Evolutionary conservation across 192 early-diverging fungal species (phyloP), one percentile per base, ranked within the genome.

Genomic region (Backusella tuberculispora): DNA sequence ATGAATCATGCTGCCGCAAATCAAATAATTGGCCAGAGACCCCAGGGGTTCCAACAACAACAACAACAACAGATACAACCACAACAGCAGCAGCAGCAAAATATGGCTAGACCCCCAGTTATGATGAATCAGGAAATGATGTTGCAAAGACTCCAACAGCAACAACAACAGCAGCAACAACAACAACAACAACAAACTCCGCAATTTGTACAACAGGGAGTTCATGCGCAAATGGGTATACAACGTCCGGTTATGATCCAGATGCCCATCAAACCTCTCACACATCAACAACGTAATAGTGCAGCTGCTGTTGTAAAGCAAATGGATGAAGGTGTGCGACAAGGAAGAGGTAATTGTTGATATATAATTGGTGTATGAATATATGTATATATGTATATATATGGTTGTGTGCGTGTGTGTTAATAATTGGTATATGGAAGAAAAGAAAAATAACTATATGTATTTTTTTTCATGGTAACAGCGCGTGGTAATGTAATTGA

Each of bases 321-420:
- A 24, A 80, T 85, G 79, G 76, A 80, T 13, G 83, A 81, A 47
- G 74, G 64, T 8, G 82, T 81, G 69, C 75, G 77, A 19, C 50
- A 74, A 4, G 82, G 42, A 40, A 68, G 83, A 80, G 79, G 84
- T 85, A 73, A 60, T 45, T 44, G 34, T n/a, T n/a, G 2, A n/a
- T 44, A 9, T 21, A 64, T 13, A 15, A 17, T 66, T 37, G 15
- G 19, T 26, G n/a, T n/a, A n/a, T n/a, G n/a, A n/a, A n/a, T n/a
- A n/a, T n/a, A n/a, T n/a, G n/a, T n/a, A n/a, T n/a, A n/a, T n/a
- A n/a, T n/a, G n/a, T 3, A 42, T 42, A 5, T 42, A 42, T 42
- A 5, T 42, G 3, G 7, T 42, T 42, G 50, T 19, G n/a, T 9
- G 47, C 5, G 7, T 50, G 19, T 48, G 17, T 21, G 48, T 5